Percentiles rank a stretch among this genome's conserved stretches.
These are phyloP conservation scores for Exserohilum rostratum DNA, from an alignment of 2,329 filamentous ascomycete genomes.

Conservation along the genomic window DNA sequence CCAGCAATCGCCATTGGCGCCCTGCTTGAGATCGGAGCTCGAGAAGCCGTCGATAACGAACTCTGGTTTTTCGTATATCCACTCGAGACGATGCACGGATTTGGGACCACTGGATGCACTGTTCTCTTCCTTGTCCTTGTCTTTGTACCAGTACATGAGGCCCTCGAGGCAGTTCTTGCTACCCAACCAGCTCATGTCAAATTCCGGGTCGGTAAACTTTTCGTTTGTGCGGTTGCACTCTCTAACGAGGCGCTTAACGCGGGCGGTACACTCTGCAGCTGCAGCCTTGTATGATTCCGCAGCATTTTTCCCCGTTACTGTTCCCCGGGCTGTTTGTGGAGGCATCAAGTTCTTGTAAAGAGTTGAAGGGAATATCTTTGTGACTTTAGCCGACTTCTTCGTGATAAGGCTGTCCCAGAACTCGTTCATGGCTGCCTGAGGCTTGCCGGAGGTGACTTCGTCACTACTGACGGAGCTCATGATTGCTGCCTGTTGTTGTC, in stretches of 20 bases:
- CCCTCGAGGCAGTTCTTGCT: constrained; percentile 40
- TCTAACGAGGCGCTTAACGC: constrained; percentile 61
- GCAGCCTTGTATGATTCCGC: constrained; percentile 75
- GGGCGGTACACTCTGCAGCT: constrained; percentile 67
- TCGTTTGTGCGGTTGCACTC: constrained; percentile 78
- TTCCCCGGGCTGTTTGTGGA: constrained; percentile 51
- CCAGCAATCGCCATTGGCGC: constrained; percentile 82
- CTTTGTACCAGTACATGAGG: constrained; percentile 50
- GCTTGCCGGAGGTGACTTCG: constrained; percentile 36
- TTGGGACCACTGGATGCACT: constrained; percentile 22
- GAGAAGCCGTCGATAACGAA: constrained; percentile 80
- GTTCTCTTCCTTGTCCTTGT: constrained; percentile 59
- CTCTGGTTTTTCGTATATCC: constrained; percentile 76
- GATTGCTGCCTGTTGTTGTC: constrained; percentile 6
- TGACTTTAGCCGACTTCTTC: constrained; percentile 73
- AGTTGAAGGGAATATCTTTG: constrained; percentile 71
- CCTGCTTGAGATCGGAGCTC: constrained; percentile 79
- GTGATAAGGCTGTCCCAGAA: constrained; percentile 74
- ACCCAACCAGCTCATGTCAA: constrained; percentile 79
- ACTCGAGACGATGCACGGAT: constrained; percentile 54
- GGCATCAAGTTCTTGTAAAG: constrained; percentile 60
- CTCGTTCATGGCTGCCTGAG: constrained; percentile 70
- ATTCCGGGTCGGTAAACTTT: constrained; percentile 82
- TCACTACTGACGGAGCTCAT: constrained; percentile 29
- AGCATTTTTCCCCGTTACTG: constrained; percentile 64